Base-by-base conservation (phyloP, 371 early-diverging fungal species). In the Mucor velutinosus region DNA sequence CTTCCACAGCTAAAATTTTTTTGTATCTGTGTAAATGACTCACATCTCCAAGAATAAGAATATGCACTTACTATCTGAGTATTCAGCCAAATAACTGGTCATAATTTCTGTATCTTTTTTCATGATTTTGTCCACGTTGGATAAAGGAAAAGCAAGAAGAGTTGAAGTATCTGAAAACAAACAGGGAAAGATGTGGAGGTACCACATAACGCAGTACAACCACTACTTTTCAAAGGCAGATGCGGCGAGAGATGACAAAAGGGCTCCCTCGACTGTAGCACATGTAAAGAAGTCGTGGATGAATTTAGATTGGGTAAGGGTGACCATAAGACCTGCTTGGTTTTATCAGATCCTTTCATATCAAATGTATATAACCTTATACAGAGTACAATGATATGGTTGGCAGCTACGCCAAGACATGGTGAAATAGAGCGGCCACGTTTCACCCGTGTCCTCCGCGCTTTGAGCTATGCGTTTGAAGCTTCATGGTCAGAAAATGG, bases 1-100 rank as follows among this genome's bases (percentile, higher is more conserved):
- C 86, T 79, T 97, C 98, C 56, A 96, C 75, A 19, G 93, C 94
- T 93, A 76, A 25, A 30, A 2, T 57, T 58, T 37, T 37, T 37
- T 37, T 37, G 37, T 37, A 14, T 0, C 23, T 51, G 51, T 21
- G 21, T 51, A 14, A 51, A 23, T 51, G 12, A 21, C 21, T 25
- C 21, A 10, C 21, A 21, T 45, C 8, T 45, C 17, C 14, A 11
- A 5, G 3, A 8, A 19, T 3, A n/a, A 51, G 21, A 51, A 3
- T 51, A 3, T 25, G 25, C 29, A 17, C 32, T 66, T 67, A 73
- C 73, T 73, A n/a, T 69, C 73, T 21, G 69, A 57, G 25, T 73
- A 73, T 35, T 73, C 73, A 29, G 23, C 41, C 10, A 73, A 58
- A 43, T 68, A 73, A 43, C 55, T 55, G 11, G 62, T 32, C 35